Base-by-base conservation (phyloP, 352 stramenopile species). In the Phytophthora fragariae region DNA sequence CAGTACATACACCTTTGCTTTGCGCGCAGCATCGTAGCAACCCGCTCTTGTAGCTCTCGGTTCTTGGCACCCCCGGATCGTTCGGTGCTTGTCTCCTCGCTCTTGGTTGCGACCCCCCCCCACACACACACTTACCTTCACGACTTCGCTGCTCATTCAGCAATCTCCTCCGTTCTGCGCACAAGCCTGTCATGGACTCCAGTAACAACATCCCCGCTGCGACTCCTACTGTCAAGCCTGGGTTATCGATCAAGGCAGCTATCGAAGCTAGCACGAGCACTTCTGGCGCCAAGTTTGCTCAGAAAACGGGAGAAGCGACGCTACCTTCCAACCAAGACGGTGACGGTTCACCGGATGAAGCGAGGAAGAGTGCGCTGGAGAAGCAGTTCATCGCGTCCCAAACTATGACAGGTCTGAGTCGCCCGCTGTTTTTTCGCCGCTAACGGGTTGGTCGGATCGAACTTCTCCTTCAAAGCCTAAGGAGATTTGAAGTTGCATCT, bases 301-400 rank as follows among this genome's bases (percentile, higher is more conserved):
- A 62, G 27, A 68, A 68, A 53, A 35, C 19, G 62, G 19, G 17
- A 24, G 14, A 27, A 27, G 24, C 24, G 24, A 27, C 24, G 2
- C 24, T 19, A 49, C 39, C 41, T 24, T 55, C 24, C 12, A 68
- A 68, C 37, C 52, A 68, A 47, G 37, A 60, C 9, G 61, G 15
- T 15, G 37, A 62, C 14, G 62, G 11, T 7, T 46, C 35, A 12
- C 15, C 8, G 35, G 52, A 56, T 9, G 52, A 62, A 15, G 62
- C 52, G 35, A 62, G 14, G 17, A 61, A 68, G 52, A 37, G 41
- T 15, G 35, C 39, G 53, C 29, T 61, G 12, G 52, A 21, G 17
- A 55, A 61, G 52, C 62, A 68, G 21, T 68, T 62, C 29, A 37
- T 68, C 49, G 53, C 53, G 14, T 68, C 62, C 1, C 62, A 62